Evolutionary conservation across 2,329 filamentous ascomycete species (phyloP), one percentile per base, ranked within the genome.

Genomic region (Fusarium protoensiforme): DNA sequence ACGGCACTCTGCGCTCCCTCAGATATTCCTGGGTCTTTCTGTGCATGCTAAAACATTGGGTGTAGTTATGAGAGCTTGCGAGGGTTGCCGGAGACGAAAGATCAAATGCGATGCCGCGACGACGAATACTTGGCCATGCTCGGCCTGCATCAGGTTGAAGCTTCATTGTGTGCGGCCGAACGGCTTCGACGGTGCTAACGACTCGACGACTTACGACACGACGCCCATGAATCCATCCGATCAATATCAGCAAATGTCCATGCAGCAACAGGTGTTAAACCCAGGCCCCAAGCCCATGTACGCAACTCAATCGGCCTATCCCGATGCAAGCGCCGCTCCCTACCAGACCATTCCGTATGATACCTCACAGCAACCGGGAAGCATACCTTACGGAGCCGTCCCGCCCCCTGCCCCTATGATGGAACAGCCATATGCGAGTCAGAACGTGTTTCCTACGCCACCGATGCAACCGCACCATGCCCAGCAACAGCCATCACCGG

Each of bases 101-200:
- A 99, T 99, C 81, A 98, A 98, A 83, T 99, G 96, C 84, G 96
- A 98, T 85, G 95, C 96, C 61, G 96, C 96, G 22, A 98, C 96
- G 16, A 98, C 95, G 43, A 98, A 98, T 82, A 95, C 94, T 39
- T 98, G 96, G 96, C 96, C 96, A 31, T 98, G 96, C 83, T 96
- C 95, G 43, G 94, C 96, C 38, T 99, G 96, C 81, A 93, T 95
- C 71, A 91, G 96, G 57, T 87, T 98, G 71, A 98, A 98, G 85
- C 89, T 98, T 68, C 94, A 96, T 78, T 98, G 96, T 81, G 92
- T 98, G 29, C 94, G 95, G 53, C 96, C 96, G 5, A 95, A 94
- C 65, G 92, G 95, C 67, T 91, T 88, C 75, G 90, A 92, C 71
- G 83, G 85, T 57, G 81, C 87, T 31, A 82, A 77, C 65, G 81